phyloP scores from a whole-genome alignment of 768 basidiomycete genomes.

The Paxillus rubicundulus region DNA sequence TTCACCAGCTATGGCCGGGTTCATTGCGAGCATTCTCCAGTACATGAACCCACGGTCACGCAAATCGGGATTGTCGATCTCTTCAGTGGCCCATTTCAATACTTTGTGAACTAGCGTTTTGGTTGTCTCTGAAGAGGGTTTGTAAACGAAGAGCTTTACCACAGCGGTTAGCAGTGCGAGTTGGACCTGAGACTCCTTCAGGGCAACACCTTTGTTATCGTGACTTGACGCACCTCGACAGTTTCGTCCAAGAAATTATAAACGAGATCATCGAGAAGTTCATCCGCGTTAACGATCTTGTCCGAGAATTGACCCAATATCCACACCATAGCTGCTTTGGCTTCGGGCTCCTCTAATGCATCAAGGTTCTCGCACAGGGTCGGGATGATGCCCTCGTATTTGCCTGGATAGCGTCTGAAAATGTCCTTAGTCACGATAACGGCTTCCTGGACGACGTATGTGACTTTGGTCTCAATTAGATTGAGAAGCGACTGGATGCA shows the following conservation, averaged over 20 bases:
- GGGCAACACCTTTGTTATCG: not conserved
- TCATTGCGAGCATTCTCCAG: conserved; percentile 94
- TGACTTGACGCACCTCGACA: conserved; percentile 64
- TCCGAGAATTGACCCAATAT: conserved; percentile 96
- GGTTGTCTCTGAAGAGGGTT: conserved; percentile 74
- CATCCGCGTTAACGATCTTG: conserved; percentile 93
- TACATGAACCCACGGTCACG: conserved; percentile 99
- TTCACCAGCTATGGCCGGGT: conserved; percentile 82
- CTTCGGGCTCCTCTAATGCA: conserved; percentile 90
- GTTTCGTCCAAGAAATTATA: conserved; percentile 91
- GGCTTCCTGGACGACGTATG: conserved; percentile 96
- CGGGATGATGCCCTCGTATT: conserved; percentile 95
- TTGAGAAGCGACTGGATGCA: conserved; percentile 86
- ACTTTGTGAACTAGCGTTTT: conserved; percentile 93
- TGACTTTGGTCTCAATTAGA: conserved; percentile 89
- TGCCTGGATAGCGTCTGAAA: conserved; percentile 94
- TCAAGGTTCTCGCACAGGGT: conserved; percentile 91
- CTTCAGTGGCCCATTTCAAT: conserved; percentile 95
- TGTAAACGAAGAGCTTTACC: conserved; percentile 95
- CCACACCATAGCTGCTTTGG: conserved; percentile 98
- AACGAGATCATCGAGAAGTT: conserved; percentile 87
- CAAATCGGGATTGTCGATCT: conserved; percentile 96
- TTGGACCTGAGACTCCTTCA: conserved; percentile 66
- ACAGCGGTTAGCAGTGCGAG: conserved; percentile 89
- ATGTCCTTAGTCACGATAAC: conserved; percentile 98